Conservation (phyloP, 75 land plant species). For the Picea glauca region DNA sequence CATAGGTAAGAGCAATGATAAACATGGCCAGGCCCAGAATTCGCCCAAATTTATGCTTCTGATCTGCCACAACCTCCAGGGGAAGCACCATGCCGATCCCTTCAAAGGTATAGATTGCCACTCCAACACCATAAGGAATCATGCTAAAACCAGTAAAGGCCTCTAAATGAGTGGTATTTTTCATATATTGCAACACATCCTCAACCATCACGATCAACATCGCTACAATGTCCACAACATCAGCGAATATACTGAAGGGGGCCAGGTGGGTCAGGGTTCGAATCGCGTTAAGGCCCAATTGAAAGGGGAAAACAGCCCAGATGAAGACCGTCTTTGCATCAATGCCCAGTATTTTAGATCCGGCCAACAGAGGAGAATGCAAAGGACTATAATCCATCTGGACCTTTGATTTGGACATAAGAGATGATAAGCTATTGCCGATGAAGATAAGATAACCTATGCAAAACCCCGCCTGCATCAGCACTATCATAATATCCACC, state of each 20-base stretch:
- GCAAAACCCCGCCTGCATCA: slow-evolving; percentile 81
- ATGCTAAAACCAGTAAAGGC: slow-evolving; percentile 34
- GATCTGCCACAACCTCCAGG: slow-evolving; percentile 46
- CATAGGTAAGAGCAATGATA: too few relatives aligned
- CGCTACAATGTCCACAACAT: slow-evolving; percentile 70
- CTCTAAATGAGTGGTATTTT: slow-evolving; percentile 14
- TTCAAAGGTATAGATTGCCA: slow-evolving; percentile 85
- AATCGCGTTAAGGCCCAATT: slow-evolving; percentile 72
- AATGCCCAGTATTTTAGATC: slow-evolving; percentile 17
- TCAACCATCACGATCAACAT: slow-evolving; percentile 79
- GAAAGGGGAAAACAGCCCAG: slow-evolving; percentile 67
- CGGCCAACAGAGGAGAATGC: slow-evolving; percentile 10
- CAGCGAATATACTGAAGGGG: slow-evolving; percentile 88
- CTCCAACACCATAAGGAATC: slow-evolving; percentile 72
- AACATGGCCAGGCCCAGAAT: too few relatives aligned
- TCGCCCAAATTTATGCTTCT: slow-evolving; percentile 63
- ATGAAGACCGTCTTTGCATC: slow-evolving; percentile 44
- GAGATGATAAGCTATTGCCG: slow-evolving; percentile 54
- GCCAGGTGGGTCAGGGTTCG: slow-evolving; percentile 77
- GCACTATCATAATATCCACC: slow-evolving; percentile 68
- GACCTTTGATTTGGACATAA: slow-evolving; percentile 22
- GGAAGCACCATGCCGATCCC: slow-evolving; percentile 89
- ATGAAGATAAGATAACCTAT: slow-evolving; percentile 82
- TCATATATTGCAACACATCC: slow-evolving; percentile 33
- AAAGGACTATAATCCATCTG: slow-evolving; percentile 10